Base-by-base conservation (phyloP, 371 early-diverging fungal species). In the Rhizopus microsporus region DNA sequence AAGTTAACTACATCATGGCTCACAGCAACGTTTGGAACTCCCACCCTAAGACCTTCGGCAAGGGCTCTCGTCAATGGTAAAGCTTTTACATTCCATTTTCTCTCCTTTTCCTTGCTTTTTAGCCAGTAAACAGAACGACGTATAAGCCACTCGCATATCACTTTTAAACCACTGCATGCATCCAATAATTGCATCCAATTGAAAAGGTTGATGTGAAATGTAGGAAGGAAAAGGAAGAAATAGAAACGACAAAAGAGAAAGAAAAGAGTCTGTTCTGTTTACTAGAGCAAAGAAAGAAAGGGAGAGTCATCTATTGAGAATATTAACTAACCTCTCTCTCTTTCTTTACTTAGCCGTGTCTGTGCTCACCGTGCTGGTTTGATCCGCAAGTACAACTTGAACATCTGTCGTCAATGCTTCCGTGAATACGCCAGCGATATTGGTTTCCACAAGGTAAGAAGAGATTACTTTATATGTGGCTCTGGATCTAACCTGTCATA, bases 341-440 rank as follows among this genome's bases (percentile, higher is more conserved):
- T 29, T 37, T 43, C 33, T 37, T 33, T 50, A 13, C 33, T 16
- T 71, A 94, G 96, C 90, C 95, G 99, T 71, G 96, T 97, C 77
- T 96, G 95, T 83, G 88, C 94, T 64, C 97, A 99, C 90, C 95
- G 90, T 72, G 96, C 97, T 70, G 99, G 99, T 89, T 88, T 99
- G 70, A 99, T 99, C 88, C 97, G 99, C 88, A 99, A 98, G 89
- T 98, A 99, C 90, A 90, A 88, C 69, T 84, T 99, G 60, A 92
- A 97, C 88, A 84, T 99, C 72, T 99, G 99, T 93, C 94, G 99
- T 88, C 98, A 99, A 88, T 99, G 99, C 91, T 99, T 99, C 94
- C 98, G 99, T 85, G 97, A 99, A 87, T 93, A 99, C 82, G 88
- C 99, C 76, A 82, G 78, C 62, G 97, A 96, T 76, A 99, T 99